Base-by-base conservation (phyloP, 2,329 filamentous ascomycete species). In the Cordyceps javanica region DNA sequence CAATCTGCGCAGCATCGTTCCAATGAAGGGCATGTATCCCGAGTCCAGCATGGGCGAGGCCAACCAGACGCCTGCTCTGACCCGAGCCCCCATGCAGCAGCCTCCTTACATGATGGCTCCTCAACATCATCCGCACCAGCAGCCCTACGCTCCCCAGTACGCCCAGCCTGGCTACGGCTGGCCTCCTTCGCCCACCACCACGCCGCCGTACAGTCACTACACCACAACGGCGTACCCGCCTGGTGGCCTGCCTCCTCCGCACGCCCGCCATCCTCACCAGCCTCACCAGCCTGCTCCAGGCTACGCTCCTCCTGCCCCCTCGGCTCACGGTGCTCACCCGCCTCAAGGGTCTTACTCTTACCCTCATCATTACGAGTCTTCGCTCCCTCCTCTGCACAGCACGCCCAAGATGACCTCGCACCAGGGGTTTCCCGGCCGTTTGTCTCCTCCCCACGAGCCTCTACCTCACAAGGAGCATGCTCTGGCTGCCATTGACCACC, bases 1-100 rank as follows among this genome's bases (percentile, higher is more conserved):
- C 5, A 76, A 81, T 23, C 79, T 99, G 54, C 86, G 91, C 65
- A 83, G 89, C 68, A 94, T 99, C 61, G 79, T 90, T 2, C 93
- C 93, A 0, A 82, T 87, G 46, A 97, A 96, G 78, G 93, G 92
- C 69, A 91, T 97, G 84, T 99, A 99, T 70, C 94, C 94, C 0
- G 94, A 99, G 72, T 96, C 93, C 1, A 96, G 91, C 46, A 85
- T 97, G 64, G 90, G 91, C 68, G 93, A 97, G 67, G 81, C 87
- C 61, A 88, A 88, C 69, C 88, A 87, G 59, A 86, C 91, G 14
- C 90, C 92, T 13, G 87, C 90, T 3, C 83, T 95, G 39, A 93
- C 91, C 13, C 83, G 91, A 63, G 83, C 88, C 0, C 91, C 85
- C 3, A 85, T 88, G 77, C 81, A 74, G 57, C 72, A 73, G 56